phyloP scores from a whole-genome alignment of 2,329 filamentous ascomycete genomes.

The Rhinocladiella similis region DNA sequence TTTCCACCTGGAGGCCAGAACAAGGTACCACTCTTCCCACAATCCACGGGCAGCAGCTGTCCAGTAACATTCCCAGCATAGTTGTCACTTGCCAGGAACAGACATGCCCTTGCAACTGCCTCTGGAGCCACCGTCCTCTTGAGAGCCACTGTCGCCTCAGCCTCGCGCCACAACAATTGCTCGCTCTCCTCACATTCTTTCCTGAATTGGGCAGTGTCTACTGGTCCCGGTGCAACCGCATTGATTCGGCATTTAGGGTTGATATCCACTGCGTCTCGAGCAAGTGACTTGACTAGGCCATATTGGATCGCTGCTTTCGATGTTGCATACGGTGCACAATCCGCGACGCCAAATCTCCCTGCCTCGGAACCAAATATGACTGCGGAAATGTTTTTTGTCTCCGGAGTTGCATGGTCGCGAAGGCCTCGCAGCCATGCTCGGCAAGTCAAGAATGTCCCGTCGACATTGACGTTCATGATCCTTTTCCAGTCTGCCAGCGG shows the following conservation, averaged over 20 bases:
- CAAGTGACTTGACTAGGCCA: slow-evolving; percentile 44
- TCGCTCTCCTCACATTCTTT: slow-evolving; percentile 43
- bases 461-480: slow-evolving; percentile 46
- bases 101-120: slow-evolving; percentile 45
- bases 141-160: slow-evolving; percentile 46
- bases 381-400: slow-evolving; percentile 40
- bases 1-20: slow-evolving; percentile 33
- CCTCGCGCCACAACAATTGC: slow-evolving; percentile 42
- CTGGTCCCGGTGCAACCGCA: slow-evolving; percentile 48
- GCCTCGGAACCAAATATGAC: slow-evolving; percentile 50
- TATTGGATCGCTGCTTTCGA: slow-evolving; percentile 49
- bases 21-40: slow-evolving; percentile 47
- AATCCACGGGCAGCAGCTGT: slow-evolving; percentile 48
- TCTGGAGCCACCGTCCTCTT: slow-evolving; percentile 40
- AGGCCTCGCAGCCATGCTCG: slow-evolving; percentile 45
- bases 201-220: slow-evolving; percentile 45
- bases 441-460: slow-evolving; percentile 46
- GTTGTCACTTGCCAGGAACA: slow-evolving; percentile 49
- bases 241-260: slow-evolving; percentile 44
- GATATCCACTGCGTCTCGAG: slow-evolving; percentile 42
- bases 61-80: slow-evolving; percentile 48
- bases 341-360: slow-evolving; percentile 46
- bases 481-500: slow-evolving; percentile 40
- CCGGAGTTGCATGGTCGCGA: slow-evolving; percentile 18
- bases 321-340: slow-evolving; percentile 46